phyloP scores from a whole-genome alignment of 805 yeast species.

The Phaffomyces thermotolerans region DNA sequence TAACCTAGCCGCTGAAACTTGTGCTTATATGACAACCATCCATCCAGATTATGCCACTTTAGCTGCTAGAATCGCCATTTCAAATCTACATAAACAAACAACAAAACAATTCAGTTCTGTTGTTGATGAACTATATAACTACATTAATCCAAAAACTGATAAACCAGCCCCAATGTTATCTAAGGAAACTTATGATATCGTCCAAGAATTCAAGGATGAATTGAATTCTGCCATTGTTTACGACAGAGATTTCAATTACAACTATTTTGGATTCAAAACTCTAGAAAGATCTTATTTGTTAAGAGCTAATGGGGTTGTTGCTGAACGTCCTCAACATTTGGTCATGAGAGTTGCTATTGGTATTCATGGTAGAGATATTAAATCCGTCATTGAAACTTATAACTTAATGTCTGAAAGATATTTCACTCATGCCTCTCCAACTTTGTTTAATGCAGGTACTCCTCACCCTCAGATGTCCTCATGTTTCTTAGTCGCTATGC shows the following conservation, averaged over 20 bases:
- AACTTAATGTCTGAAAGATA: constrained; percentile 78
- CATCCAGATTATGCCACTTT: constrained; percentile 96
- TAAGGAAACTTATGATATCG: constrained; percentile 54
- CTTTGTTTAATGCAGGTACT: constrained; percentile 90
- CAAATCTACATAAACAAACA: constrained; percentile 91
- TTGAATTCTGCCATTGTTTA: constrained; percentile 68
- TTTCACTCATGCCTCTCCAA: constrained; percentile 94
- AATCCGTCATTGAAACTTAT: constrained; percentile 71
- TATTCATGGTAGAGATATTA: constrained; percentile 67
- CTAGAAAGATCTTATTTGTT: constrained; percentile 79
- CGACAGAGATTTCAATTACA: constrained; percentile 70
- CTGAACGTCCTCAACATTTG: constrained; percentile 89
- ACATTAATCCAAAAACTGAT: constrained; percentile 75
- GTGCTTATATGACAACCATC: constrained; percentile 94
- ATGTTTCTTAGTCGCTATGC: constrained; percentile 86
- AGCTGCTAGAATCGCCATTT: constrained; percentile 94
- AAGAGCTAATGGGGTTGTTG: constrained; percentile 53
- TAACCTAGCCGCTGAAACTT: constrained; percentile 88
- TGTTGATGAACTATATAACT: constrained; percentile 61
- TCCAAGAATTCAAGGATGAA: constrained; percentile 54
- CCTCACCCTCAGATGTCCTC: constrained; percentile 81
- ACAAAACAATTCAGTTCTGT: constrained; percentile 80
- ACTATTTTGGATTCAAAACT: constrained; percentile 91
- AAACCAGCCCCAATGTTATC: constrained; percentile 55
- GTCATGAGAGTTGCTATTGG: constrained; percentile 90